Base-by-base conservation (phyloP, 148 eudicot species). In the Fagopyrum esculentum region DNA sequence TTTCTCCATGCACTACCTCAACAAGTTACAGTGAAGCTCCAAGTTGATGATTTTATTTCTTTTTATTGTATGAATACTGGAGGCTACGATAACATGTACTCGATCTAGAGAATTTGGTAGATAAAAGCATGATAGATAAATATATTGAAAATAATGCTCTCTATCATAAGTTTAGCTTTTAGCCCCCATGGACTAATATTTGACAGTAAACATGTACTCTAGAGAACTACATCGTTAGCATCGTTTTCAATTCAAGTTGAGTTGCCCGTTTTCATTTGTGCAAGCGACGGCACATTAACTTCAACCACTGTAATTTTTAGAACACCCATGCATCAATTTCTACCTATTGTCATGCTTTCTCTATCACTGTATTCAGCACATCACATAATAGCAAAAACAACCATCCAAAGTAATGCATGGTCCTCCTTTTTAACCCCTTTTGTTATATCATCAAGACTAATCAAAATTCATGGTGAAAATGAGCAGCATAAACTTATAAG, bases 181-280 rank as follows among this genome's bases (percentile, higher is more conserved):
- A 60, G 8, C 68, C 43, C 68, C 68, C 0, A 61, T 10, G 26
- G 68, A 40, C 44, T 22, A 59, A 66, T 35, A 35, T 5, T n/a
- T 13, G 6, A 66, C 10, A 17, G 71, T 19, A 40, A 66, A 49
- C 16, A 66, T 66, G 71, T 66, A 13, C 71, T 35, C 47, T 13
- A 35, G 17, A 4, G 71, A 66, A 66, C 46, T 66, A 15, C 71
- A 10, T 40, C 46, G 71, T 40, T 66, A 66, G 30, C 71, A 17
- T 66, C 71, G 3, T 43, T 66, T 40, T 66, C 71, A 66, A 43
- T 45, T 5, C 9, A 66, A 66, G 71, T n/a, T 40, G 71, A 35
- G 46, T 66, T 66, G 71, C 9, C 47, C 6, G 47, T 40, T 66
- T 66, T 12, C 44, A 30, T 12, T 43, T 63, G n/a, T 30, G 69